These are phyloP conservation scores for Leccinum rimulosum DNA, from an alignment of 768 basidiomycete genomes.

Conservation along the genomic window DNA sequence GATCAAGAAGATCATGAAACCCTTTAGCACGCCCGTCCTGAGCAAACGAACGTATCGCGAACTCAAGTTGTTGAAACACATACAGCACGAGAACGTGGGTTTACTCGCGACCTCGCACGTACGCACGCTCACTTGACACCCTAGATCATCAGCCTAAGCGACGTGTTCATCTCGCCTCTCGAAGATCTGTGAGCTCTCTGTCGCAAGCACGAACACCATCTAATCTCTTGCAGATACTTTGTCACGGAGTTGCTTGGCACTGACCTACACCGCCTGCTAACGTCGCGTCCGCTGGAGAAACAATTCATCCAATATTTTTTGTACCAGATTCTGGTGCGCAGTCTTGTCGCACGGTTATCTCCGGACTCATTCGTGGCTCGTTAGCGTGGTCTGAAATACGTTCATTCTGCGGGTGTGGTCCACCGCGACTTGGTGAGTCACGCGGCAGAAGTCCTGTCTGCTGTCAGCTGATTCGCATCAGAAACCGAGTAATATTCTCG, in stretches of 20 bases:
- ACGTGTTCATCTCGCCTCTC: conserved; percentile 99
- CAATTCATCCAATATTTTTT: conserved; percentile 99
- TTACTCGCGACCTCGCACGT: background rate
- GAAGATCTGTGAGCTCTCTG: conserved; percentile 79
- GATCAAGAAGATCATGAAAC: conserved; percentile 99
- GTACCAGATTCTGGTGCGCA: conserved; percentile 91
- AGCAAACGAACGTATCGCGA: conserved; percentile 97
- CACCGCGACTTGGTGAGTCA: conserved; percentile 86
- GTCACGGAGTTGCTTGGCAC: conserved; percentile 98
- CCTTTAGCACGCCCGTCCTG: conserved; percentile 97
- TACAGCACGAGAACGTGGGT: conserved; percentile 95
- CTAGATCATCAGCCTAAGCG: conserved; percentile 96
- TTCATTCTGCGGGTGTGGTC: conserved; percentile 98
- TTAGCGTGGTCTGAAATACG: conserved; percentile 97
- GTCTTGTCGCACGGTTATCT: background rate
- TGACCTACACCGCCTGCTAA: conserved; percentile 94
- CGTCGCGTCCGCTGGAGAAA: conserved; percentile 95
- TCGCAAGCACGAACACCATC: background rate
- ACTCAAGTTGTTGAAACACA: conserved; percentile 96
- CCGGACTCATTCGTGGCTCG: conserved; percentile 6
- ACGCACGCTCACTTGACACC: background rate
- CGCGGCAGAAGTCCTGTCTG: no score
- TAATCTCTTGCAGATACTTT: conserved; percentile 71
- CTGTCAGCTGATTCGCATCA: conserved; percentile 26
- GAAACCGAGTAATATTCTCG: conserved; percentile 99